phyloP scores from a whole-genome alignment of 1,139 yeast species.

The Yamadazyma buinensis region DNA sequence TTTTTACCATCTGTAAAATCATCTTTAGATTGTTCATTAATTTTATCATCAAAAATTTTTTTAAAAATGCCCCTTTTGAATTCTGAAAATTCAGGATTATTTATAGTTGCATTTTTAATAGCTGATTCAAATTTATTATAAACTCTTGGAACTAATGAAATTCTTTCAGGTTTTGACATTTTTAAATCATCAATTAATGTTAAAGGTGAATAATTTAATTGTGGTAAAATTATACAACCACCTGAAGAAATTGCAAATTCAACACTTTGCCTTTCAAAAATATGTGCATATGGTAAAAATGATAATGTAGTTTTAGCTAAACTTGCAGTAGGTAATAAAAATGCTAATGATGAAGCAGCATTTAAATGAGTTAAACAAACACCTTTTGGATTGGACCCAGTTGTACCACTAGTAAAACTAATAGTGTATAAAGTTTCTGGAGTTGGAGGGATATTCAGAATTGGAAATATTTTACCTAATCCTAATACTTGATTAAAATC shows the following conservation, averaged over 20 bases:
- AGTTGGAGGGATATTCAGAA: constrained; percentile 22
- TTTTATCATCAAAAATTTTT: constrained; percentile 18
- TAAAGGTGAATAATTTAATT: constrained; percentile 29
- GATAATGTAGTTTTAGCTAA: constrained; percentile 18
- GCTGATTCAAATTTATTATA: constrained; percentile 42
- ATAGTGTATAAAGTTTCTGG: constrained; percentile 33
- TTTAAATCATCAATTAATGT: constrained; percentile 38
- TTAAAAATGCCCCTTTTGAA: constrained; percentile 23
- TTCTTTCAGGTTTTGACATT: constrained; percentile 30
- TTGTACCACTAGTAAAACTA: constrained; percentile 42
- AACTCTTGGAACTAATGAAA: constrained; percentile 38
- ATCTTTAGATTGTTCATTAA: constrained; percentile 7
- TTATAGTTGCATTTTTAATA: constrained; percentile 38
- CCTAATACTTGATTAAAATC: constrained; percentile 32
- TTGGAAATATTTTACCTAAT: constrained; percentile 24
- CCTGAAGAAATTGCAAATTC: constrained; percentile 23
- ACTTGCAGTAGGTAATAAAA: constrained; percentile 14
- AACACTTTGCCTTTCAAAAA: constrained; percentile 48
- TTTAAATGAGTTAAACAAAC: constrained; percentile 31
- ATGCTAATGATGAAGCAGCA: constrained; percentile 25
- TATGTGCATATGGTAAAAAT: constrained; percentile 69
- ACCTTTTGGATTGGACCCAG: constrained; percentile 41
- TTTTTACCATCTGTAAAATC: constrained; percentile 18
- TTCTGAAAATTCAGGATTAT: constrained; percentile 33
- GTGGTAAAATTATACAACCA: constrained; percentile 39